Evolutionary conservation across 2,329 filamentous ascomycete genomes (phyloP).

Genomic region (Hymenoscyphus linearis): DNA sequence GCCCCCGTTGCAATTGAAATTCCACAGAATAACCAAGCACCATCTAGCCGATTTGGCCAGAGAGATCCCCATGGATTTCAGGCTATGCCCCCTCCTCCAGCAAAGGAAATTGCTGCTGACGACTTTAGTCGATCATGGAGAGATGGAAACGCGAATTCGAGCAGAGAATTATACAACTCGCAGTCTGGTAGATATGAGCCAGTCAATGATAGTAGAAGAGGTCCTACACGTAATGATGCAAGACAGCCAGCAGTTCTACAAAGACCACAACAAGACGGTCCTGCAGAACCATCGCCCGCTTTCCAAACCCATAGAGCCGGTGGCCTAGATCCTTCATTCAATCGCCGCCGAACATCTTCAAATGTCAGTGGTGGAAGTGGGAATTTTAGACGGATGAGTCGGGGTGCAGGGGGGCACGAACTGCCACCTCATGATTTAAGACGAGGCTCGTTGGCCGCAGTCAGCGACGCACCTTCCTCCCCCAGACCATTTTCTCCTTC

Average conservation of each 20-base stretch:
- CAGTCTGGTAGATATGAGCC: slow-evolving; percentile 91
- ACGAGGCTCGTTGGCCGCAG: slow-evolving; percentile 45
- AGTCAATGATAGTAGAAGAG: slow-evolving; percentile 68
- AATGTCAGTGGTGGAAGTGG: slow-evolving; percentile 86
- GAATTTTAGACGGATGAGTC: slow-evolving; percentile 41
- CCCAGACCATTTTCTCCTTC: slow-evolving; percentile 37
- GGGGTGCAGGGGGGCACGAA: slow-evolving; percentile 27
- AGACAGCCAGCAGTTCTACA: slow-evolving; percentile 77
- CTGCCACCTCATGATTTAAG: slow-evolving; percentile 34
- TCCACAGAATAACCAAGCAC: slow-evolving; percentile 36
- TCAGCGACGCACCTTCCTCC: slow-evolving; percentile 46
- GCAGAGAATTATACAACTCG: slow-evolving; percentile 87
- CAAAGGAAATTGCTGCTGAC: slow-evolving; percentile 90
- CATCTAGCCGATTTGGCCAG: slow-evolving; percentile 43
- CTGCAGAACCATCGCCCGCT: slow-evolving; percentile 77
- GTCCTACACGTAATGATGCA: slow-evolving; percentile 62
- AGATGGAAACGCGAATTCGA: slow-evolving; percentile 57
- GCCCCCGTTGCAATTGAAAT: slow-evolving; percentile 62
- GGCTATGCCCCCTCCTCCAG: slow-evolving; percentile 48
- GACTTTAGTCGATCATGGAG: slow-evolving; percentile 82
- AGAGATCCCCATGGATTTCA: slow-evolving; percentile 54
- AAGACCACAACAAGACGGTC: slow-evolving; percentile 58
- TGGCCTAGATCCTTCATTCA: slow-evolving; percentile 62
- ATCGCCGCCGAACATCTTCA: slow-evolving; percentile 77
- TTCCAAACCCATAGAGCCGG: slow-evolving; percentile 74